Conservation (phyloP, 2,329 filamentous ascomycete genomes). For the Drechslerella stenobrocha region DNA sequence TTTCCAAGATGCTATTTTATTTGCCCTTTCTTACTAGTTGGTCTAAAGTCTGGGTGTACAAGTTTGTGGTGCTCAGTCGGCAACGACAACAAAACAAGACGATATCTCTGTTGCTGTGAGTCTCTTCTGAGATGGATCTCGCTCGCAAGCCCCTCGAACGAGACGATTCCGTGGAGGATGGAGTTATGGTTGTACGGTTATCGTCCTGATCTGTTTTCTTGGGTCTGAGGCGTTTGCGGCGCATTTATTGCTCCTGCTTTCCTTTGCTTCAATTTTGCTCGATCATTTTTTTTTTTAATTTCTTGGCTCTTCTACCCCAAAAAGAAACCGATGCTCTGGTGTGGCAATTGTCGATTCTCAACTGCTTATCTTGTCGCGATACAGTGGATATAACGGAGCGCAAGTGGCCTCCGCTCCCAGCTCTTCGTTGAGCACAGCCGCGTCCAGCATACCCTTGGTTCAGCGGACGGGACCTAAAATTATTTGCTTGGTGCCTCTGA, state of each 20-base stretch:
- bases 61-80: constrained; percentile 43
- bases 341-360: constrained; percentile 43
- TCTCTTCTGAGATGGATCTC: constrained; percentile 25
- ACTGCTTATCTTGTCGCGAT: constrained; percentile 19
- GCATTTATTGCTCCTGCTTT: constrained; percentile 43
- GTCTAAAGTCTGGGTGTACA: neutral
- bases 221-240: constrained; percentile 42
- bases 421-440: constrained; percentile 37
- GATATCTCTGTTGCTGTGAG: constrained; percentile 30
- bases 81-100: constrained; percentile 37
- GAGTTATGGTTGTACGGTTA: constrained; percentile 49
- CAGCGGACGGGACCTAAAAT: constrained; percentile 15
- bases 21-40: constrained; percentile 10
- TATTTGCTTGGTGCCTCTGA: constrained; percentile 19
- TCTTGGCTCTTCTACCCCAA: constrained; percentile 16
- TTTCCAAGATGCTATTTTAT: constrained; percentile 46
- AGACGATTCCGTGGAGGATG: constrained; percentile 12
- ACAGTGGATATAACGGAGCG: constrained; percentile 28
- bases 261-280: constrained; percentile 36
- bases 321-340: constrained; percentile 28
- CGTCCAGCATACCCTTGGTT: constrained; percentile 4
- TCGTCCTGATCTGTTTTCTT: constrained; percentile 45
- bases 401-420: neutral
- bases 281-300: constrained; percentile 20
- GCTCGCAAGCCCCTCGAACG: neutral